phyloP scores from a whole-genome alignment of 2,329 filamentous ascomycete species.

The Phoma sp. region DNA sequence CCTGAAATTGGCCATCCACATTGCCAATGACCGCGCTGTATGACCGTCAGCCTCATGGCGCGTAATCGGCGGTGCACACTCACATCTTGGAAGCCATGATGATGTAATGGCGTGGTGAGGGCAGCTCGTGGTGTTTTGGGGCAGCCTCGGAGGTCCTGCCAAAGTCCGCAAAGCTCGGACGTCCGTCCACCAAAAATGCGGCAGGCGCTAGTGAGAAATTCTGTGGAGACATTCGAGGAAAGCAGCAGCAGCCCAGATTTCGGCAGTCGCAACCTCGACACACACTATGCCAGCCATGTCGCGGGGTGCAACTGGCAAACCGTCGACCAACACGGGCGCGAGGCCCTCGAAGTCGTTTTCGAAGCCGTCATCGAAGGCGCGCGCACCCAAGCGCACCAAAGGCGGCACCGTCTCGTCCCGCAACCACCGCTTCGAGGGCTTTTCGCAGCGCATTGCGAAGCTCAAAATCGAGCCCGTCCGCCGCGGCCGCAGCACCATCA shows the following conservation, averaged over 20 bases:
- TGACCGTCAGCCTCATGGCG: constrained; percentile 17
- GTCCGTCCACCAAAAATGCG: constrained; percentile 9
- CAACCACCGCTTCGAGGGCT: constrained; percentile 89
- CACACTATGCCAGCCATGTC: constrained; percentile 54
- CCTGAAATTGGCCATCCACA: constrained; percentile 78
- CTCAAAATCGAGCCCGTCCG: constrained; percentile 94
- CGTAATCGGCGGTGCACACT: too few species aligned
- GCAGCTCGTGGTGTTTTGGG: constrained; percentile 7
- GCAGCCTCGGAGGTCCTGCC: constrained; percentile 7
- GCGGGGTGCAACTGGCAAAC: constrained; percentile 38
- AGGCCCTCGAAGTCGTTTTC: constrained; percentile 22
- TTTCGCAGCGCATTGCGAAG: constrained; percentile 87
- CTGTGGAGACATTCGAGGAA: constrained; percentile 33
- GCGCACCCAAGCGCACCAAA: constrained; percentile 70
- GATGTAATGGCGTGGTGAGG: constrained; percentile 1
- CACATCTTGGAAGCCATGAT: constrained; percentile 66
- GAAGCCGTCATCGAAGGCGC: constrained; percentile 34
- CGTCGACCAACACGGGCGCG: constrained; percentile 19
- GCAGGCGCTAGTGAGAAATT: constrained; percentile 36
- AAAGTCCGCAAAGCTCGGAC: constrained; percentile 11
- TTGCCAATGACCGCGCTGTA: constrained; percentile 80
- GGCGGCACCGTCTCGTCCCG: constrained; percentile 77
- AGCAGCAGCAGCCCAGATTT: constrained; percentile 14
- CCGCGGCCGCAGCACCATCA: constrained; percentile 82
- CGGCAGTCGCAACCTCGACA: constrained; percentile 13